These are phyloP conservation scores for Musa beccarii DNA, from an alignment of 176 grass and related monocot genomes.

Conservation along the genomic window DNA sequence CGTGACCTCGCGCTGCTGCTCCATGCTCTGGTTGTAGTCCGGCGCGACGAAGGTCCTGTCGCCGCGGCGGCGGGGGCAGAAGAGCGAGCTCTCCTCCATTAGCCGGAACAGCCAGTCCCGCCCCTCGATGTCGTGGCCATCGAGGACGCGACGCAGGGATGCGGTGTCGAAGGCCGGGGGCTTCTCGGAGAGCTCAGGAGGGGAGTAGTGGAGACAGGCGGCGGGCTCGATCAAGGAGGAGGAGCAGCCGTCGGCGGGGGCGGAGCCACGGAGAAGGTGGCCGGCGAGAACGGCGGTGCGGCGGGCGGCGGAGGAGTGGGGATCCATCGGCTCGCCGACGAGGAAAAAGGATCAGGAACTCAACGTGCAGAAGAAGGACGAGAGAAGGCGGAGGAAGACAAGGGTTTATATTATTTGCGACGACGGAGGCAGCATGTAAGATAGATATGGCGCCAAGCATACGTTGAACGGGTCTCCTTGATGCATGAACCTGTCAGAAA, in stretches of 20 bases:
- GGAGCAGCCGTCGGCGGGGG: not conserved
- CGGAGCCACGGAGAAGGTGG: slow-evolving; percentile 26
- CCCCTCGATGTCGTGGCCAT: slow-evolving; percentile 46
- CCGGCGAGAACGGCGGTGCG: slow-evolving; percentile 24
- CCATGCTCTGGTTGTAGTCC: slow-evolving; percentile 58
- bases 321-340: not conserved
- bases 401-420: no score
- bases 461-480: no score
- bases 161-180: slow-evolving; percentile 26
- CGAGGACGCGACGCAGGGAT: slow-evolving; percentile 39
- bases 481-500: no score
- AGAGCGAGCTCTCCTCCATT: slow-evolving; percentile 69
- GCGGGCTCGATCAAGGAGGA: slow-evolving; percentile 14
- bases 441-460: no score
- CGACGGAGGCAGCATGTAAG: no score
- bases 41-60: slow-evolving; percentile 39
- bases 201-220: slow-evolving; percentile 45
- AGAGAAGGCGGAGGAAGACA: not conserved
- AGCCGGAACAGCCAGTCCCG: slow-evolving; percentile 54
- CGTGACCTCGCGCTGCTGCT: slow-evolving; percentile 59
- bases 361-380: not conserved
- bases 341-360: no score
- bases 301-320: not conserved
- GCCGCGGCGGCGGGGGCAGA: slow-evolving; percentile 23
- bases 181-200: slow-evolving; percentile 37